These are phyloP conservation scores for Mycena capillaripes DNA, from an alignment of 768 basidiomycete genomes.

Conservation along the genomic window DNA sequence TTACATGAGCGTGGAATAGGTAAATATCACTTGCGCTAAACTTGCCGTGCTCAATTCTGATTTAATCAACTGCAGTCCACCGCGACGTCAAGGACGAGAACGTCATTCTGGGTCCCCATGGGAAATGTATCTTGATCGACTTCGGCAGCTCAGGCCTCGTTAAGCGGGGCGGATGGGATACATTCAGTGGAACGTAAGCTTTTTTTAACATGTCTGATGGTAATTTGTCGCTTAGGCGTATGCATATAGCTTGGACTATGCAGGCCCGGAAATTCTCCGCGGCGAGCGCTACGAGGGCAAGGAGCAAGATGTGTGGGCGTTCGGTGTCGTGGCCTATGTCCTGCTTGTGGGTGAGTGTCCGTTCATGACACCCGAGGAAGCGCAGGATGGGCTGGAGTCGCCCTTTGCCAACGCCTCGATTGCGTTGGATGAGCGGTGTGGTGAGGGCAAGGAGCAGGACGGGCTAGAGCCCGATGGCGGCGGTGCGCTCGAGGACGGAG, in stretches of 20 bases:
- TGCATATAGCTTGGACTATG: constrained; percentile 83
- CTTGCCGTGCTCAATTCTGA: not conserved
- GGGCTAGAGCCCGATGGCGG: constrained; percentile 89
- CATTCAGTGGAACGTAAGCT: constrained; percentile 92
- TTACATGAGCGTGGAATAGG: constrained; percentile 94
- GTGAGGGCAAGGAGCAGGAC: constrained; percentile 77
- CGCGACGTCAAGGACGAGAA: constrained; percentile 99
- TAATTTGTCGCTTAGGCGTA: constrained; percentile 29
- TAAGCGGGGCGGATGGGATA: constrained; percentile 89
- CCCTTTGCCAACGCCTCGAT: constrained; percentile 85
- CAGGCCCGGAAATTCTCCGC: constrained; percentile 95
- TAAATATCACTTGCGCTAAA: constrained; percentile 43
- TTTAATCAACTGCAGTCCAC: constrained; percentile 70
- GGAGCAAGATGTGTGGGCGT: constrained; percentile 98
- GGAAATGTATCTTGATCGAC: constrained; percentile 93
- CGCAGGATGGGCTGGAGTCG: constrained; percentile 85
- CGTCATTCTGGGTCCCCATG: constrained; percentile 84
- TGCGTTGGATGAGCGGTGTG: constrained; percentile 84
- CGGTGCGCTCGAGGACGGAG: constrained; percentile 86
- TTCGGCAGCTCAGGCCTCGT: constrained; percentile 94
- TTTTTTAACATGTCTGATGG: not conserved
- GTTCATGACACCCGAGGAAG: constrained; percentile 91
- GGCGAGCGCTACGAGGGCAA: constrained; percentile 96
- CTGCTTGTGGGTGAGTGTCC: constrained; percentile 94
- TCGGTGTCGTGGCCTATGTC: constrained; percentile 97